A percentile compares a stretch with the other conserved stretches of the same genome.
phyloP scores from a whole-genome alignment of 305 asterid species.

The Lippia alba region DNA sequence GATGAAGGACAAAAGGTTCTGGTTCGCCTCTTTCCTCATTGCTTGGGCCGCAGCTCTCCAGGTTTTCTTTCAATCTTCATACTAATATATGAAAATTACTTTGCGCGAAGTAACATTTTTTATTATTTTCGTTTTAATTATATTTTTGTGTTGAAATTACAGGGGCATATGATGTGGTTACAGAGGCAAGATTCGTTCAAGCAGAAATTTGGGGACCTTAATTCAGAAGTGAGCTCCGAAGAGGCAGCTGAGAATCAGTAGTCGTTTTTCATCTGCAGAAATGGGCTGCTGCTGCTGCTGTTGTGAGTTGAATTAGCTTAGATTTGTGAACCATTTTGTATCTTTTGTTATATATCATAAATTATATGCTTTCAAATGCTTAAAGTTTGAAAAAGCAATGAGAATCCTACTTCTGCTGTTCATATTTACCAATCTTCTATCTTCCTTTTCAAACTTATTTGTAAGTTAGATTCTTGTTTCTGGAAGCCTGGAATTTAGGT shows the following conservation, averaged over 20 bases:
- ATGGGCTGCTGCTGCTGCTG: constrained; percentile 11
- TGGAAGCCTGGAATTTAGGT: neutral
- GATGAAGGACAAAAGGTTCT: constrained; percentile 67
- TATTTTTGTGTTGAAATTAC: neutral
- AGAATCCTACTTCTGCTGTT: constrained; percentile 6
- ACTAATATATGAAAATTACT: neutral
- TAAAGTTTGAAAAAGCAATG: neutral
- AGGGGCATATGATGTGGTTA: constrained; percentile 92
- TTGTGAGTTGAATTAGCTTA: constrained; percentile 6
- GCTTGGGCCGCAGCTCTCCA: constrained; percentile 85
- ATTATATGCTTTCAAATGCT: constrained; percentile 1
- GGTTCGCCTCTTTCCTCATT: constrained; percentile 72
- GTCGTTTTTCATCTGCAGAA: neutral
- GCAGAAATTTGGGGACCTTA: constrained; percentile 61
- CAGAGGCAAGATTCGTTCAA: constrained; percentile 78
- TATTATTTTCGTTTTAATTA: constrained; percentile 11
- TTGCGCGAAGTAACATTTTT: neutral
- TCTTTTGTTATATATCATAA: neutral
- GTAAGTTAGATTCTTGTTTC: neutral
- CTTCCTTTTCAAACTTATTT: neutral
- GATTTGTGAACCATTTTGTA: neutral
- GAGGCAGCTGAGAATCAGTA: constrained; percentile 37
- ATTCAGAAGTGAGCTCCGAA: constrained; percentile 38
- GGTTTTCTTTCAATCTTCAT: constrained; percentile 40
- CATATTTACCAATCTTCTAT: neutral